Evolutionary conservation across 2,329 filamentous ascomycete genomes (phyloP).

Genomic region (Aspergillus sp.): DNA sequence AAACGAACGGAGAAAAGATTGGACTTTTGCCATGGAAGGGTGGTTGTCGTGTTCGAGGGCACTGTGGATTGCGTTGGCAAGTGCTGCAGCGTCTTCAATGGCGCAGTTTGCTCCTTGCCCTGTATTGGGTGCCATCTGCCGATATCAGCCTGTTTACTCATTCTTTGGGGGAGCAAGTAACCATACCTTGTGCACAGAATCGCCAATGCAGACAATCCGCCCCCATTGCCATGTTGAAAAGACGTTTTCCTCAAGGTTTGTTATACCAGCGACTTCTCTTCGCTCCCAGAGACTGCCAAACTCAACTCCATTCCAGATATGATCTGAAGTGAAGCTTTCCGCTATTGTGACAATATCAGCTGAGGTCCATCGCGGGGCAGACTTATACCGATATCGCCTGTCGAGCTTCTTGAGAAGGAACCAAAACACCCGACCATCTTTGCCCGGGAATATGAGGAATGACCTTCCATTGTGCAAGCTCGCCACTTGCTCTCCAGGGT

Average conservation of each 20-base stretch:
- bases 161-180: too few relatives aligned
- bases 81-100: slow-evolving; percentile 36
- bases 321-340: background rate
- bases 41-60: background rate
- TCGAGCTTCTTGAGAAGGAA: slow-evolving; percentile 23
- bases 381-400: slow-evolving; percentile 13
- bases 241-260: slow-evolving; percentile 22
- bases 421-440: slow-evolving; percentile 24
- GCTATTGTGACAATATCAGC: background rate
- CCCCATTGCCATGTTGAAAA: slow-evolving; percentile 21
- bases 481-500: slow-evolving; percentile 14
- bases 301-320: slow-evolving; percentile 3
- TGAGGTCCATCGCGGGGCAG: slow-evolving; percentile 11
- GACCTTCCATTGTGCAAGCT: slow-evolving; percentile 13
- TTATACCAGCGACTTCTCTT: slow-evolving; percentile 6
- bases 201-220: slow-evolving; percentile 22
- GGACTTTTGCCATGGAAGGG: background rate
- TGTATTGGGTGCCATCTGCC: slow-evolving; percentile 31
- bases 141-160: background rate
- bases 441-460: slow-evolving; percentile 17
- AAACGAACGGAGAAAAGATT: slow-evolving; percentile 4
- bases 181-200: slow-evolving; percentile 26
- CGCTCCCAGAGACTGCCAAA: slow-evolving; percentile 23
- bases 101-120: slow-evolving; percentile 42
- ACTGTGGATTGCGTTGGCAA: background rate